phyloP scores from a whole-genome alignment of 257 asterid species.

The Datura wrightii region DNA sequence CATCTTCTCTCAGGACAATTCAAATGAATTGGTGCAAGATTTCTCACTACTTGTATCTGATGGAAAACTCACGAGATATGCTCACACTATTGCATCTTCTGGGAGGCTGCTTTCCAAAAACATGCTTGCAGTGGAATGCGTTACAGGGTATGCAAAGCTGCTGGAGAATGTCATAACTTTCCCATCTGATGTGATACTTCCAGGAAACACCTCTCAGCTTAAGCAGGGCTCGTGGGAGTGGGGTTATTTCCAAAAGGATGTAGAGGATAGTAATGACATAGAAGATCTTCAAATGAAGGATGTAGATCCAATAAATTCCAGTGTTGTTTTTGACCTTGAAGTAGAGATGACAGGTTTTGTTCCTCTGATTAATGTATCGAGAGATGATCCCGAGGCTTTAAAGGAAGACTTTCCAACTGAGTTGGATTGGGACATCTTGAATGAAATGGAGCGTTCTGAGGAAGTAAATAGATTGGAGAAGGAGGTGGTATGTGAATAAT shows the following conservation, averaged over 20 bases:
- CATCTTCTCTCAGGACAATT: slow-evolving; percentile 60
- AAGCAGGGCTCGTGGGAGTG: slow-evolving; percentile 77
- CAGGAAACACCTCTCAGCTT: slow-evolving; percentile 66
- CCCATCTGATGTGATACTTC: slow-evolving; percentile 87
- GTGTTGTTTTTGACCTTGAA: slow-evolving; percentile 77
- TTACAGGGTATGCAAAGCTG: slow-evolving; percentile 64
- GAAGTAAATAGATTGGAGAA: slow-evolving; percentile 80
- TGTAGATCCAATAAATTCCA: slow-evolving; percentile 51
- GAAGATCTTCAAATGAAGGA: slow-evolving; percentile 44
- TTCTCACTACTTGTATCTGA: slow-evolving; percentile 73
- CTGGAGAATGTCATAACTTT: slow-evolving; percentile 76
- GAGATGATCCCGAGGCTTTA: slow-evolving; percentile 46
- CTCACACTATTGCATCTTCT: slow-evolving; percentile 73
- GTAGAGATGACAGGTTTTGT: slow-evolving; percentile 49
- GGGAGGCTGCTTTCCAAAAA: slow-evolving; percentile 81
- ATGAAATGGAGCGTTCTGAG: slow-evolving; percentile 80
- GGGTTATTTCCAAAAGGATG: slow-evolving; percentile 62
- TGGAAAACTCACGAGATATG: slow-evolving; percentile 66
- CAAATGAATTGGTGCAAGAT: slow-evolving; percentile 66
- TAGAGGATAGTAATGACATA: slow-evolving; percentile 48
- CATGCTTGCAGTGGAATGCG: slow-evolving; percentile 87
- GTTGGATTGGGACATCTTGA: slow-evolving; percentile 82
- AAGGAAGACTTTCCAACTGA: slow-evolving; percentile 63
- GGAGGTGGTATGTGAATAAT: slow-evolving; percentile 74
- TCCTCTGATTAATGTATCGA: slow-evolving; percentile 52